Conservation (phyloP, 2,329 filamentous ascomycete species). For the Arthroderma sp. region DNA sequence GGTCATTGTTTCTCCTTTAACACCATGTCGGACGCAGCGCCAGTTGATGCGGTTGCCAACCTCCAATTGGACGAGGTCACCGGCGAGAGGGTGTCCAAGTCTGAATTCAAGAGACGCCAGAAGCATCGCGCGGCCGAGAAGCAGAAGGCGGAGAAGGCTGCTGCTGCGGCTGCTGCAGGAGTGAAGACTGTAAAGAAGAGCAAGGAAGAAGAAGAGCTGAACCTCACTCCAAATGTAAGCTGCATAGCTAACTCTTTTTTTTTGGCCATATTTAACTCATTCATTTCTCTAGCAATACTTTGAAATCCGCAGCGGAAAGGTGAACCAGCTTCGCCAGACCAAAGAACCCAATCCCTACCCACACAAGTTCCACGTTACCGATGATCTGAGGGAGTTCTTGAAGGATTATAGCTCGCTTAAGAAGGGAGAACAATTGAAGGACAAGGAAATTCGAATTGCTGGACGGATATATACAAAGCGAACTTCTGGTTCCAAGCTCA, state of each 20-base stretch:
- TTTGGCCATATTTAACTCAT: conserved; percentile 11
- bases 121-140: conserved; percentile 81
- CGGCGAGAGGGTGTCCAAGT: conserved; percentile 74
- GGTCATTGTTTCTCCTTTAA: too few species aligned
- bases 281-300: conserved; percentile 60
- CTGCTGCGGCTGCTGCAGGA: conserved; percentile 39
- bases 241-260: conserved; percentile 10
- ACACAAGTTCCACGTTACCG: conserved; percentile 82
- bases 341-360: conserved; percentile 76
- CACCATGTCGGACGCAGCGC: conserved; percentile 1
- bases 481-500: conserved; percentile 65
- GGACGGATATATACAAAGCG: conserved; percentile 85
- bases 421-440: conserved; percentile 71
- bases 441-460: conserved; percentile 62
- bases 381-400: conserved; percentile 68
- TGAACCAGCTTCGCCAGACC: conserved; percentile 62
- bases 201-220: conserved; percentile 50
- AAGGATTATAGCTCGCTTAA: conserved; percentile 63
- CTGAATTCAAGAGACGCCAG: conserved; percentile 84
- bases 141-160: conserved; percentile 78
- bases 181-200: conserved; percentile 36
- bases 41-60: conserved; percentile 44
- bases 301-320: conserved; percentile 76
- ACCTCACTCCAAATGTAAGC: conserved; percentile 60
- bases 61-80: conserved; percentile 84